Evolutionary conservation across 164 flowering plant genomes (phyloP).

Genomic region (Echeveria elegans): DNA sequence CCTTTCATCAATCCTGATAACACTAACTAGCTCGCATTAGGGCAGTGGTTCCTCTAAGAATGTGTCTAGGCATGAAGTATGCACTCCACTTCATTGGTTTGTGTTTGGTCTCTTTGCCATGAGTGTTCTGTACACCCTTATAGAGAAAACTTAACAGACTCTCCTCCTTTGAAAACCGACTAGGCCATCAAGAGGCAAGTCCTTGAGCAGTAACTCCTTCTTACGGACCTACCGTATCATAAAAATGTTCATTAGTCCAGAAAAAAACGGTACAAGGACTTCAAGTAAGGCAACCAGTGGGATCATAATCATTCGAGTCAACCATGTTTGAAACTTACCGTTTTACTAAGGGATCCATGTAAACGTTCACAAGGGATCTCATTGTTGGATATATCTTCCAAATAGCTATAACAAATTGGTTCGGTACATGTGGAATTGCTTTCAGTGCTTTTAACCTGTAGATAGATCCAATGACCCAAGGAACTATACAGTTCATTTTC

Average conservation of each 20-base stretch:
- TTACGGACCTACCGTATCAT: conserved; percentile 58
- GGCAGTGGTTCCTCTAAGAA: neutral
- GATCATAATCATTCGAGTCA: neutral
- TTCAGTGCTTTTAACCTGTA: conserved; percentile 82
- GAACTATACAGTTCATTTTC: too few relatives aligned
- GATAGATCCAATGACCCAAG: too few relatives aligned
- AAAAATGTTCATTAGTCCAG: neutral
- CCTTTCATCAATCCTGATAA: neutral
- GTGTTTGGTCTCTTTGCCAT: conserved; percentile 80
- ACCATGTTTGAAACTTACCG: conserved; percentile 42
- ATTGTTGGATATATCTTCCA: conserved; percentile 94
- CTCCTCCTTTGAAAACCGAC: conserved; percentile 65
- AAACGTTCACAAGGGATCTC: conserved; percentile 75
- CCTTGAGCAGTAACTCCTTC: conserved; percentile 81
- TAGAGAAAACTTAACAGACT: conserved; percentile 85
- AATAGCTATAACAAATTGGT: conserved; percentile 82
- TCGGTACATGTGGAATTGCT: conserved; percentile 92
- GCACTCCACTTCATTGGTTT: conserved; percentile 90
- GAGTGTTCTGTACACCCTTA: conserved; percentile 85
- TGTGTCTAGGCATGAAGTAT: conserved; percentile 40
- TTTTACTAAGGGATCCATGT: conserved; percentile 84
- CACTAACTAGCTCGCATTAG: neutral
- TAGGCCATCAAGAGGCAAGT: conserved; percentile 56
- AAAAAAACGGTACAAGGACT: neutral
- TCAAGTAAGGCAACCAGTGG: neutral